These are phyloP conservation scores for Chaetomium olivaceum DNA, from an alignment of 2,329 filamentous ascomycete species.

Conservation along the genomic window DNA sequence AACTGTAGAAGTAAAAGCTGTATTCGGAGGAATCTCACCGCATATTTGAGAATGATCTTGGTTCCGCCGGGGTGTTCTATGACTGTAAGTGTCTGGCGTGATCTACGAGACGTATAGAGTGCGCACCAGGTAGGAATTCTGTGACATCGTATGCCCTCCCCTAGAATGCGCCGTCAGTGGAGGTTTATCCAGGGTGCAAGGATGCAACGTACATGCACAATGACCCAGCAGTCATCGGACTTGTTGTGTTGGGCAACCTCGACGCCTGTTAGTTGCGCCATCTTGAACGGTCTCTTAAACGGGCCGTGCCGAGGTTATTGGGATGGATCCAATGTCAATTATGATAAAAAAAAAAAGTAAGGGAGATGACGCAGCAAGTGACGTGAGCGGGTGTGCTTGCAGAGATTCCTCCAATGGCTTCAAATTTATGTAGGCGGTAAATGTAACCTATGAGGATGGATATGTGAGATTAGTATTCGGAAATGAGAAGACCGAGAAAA, in stretches of 20 bases:
- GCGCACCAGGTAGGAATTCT: slow-evolving; percentile 73
- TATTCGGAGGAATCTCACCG: slow-evolving; percentile 46
- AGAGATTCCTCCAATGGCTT: not conserved
- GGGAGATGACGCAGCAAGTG: not conserved
- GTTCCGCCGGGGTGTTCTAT: slow-evolving; percentile 82
- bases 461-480: not conserved
- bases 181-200: not conserved
- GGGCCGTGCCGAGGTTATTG: not conserved
- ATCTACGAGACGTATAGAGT: slow-evolving; percentile 19
- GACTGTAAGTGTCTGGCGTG: slow-evolving; percentile 22
- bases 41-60: slow-evolving; percentile 96
- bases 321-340: not conserved
- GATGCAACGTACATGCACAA: slow-evolving; percentile 65
- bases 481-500: not conserved
- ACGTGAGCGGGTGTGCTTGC: not conserved
- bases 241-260: slow-evolving; percentile 71
- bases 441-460: not conserved
- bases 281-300: slow-evolving; percentile 17
- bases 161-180: slow-evolving; percentile 39
- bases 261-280: slow-evolving; percentile 51
- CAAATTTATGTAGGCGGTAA: not conserved
- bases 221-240: slow-evolving; percentile 86
- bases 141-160: slow-evolving; percentile 88
- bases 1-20: not conserved
- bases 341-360: not conserved